phyloP scores from a whole-genome alignment of 1,284 basidiomycete genomes.

The Lignosus rhinocerotis region DNA sequence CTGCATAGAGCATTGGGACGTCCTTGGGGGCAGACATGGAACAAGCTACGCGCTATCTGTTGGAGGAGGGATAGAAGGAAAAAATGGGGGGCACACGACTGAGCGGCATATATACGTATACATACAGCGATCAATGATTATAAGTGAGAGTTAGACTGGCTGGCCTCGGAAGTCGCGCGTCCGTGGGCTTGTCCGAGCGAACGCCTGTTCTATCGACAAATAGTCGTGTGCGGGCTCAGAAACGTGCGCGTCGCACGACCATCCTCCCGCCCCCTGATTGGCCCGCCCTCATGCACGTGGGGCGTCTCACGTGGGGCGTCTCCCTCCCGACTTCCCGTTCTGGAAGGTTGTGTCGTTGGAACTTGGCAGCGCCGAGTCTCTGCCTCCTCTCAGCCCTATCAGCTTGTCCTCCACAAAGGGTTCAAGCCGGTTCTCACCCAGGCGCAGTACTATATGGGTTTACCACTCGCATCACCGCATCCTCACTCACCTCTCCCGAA shows the following conservation, averaged over 20 bases:
- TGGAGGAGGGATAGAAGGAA: not conserved
- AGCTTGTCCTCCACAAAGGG: not conserved
- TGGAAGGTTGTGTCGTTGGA: conserved; percentile 25
- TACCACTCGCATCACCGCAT: not conserved
- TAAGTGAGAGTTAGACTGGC: conserved; percentile 5
- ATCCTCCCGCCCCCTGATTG: conserved; percentile 28
- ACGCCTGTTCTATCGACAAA: conserved; percentile 13
- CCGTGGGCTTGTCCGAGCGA: conserved; percentile 16
- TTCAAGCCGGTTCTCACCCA: not conserved
- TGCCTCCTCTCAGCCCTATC: no score
- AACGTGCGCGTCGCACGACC: conserved; percentile 40
- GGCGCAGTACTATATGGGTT: not conserved
- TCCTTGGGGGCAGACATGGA: conserved; percentile 25
- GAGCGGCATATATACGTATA: not conserved
- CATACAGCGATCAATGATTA: conserved; percentile 3
- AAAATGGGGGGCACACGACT: conserved; percentile 24
- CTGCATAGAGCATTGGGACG: conserved; percentile 39
- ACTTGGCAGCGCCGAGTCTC: not conserved
- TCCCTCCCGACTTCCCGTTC: conserved; percentile 19
- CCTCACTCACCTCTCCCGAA: not conserved
- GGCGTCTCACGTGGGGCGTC: conserved; percentile 29
- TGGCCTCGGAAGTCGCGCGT: conserved; percentile 9
- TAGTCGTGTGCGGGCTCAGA: conserved; percentile 24
- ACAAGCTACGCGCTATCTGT: not conserved
- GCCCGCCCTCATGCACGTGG: conserved; percentile 32